Evolutionary conservation across 2,329 filamentous ascomycete species (phyloP), one percentile per base, ranked within the genome.

Genomic region (Niveomyces coronatus): DNA sequence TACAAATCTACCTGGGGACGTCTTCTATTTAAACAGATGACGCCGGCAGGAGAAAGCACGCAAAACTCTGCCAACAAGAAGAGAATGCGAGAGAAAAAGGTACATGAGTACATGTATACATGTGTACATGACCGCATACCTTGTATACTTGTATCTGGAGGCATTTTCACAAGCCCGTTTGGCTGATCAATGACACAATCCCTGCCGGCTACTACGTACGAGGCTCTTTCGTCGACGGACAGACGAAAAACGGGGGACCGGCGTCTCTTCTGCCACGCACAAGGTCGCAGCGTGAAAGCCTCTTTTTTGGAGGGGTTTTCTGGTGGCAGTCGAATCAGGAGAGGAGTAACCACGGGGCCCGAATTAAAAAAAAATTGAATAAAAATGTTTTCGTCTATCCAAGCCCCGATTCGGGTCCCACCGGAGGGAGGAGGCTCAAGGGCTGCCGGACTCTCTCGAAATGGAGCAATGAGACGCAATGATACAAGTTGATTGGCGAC

Each of bases 51-150:
- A 29, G 37, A 39, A 14, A 24, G 22, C 23, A 29, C 19, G 39
- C 39, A 36, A 41, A 40, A 41, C 39, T 41, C 33, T 41, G 39
- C 19, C 37, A 34, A 39, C 31, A 37, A 41, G 26, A 35, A 35
- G 10, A 40, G 20, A 39, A 17, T 13, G 31, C 9, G 23, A 10
- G n/a, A 8, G 18, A 24, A 29, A 41, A 33, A 37, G 39, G 33
- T 41, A 41, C 39, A 41, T 41, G 32, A 36, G 34, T 31, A 41
- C 39, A 26, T n/a, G n/a, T n/a, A n/a, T n/a, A n/a, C n/a, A n/a
- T n/a, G n/a, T n/a, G 33, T 41, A 41, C 39, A 41, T 41, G 32
- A 36, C 29, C 27, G 37, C 39, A 26, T 41, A 41, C 39, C 39
- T 41, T 23, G 28, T 11, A 32, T 22, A 13, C 29, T 41, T 41